Conservation (phyloP, 2,329 filamentous ascomycete genomes). For the Phaeosphaeriaceae sp. region DNA sequence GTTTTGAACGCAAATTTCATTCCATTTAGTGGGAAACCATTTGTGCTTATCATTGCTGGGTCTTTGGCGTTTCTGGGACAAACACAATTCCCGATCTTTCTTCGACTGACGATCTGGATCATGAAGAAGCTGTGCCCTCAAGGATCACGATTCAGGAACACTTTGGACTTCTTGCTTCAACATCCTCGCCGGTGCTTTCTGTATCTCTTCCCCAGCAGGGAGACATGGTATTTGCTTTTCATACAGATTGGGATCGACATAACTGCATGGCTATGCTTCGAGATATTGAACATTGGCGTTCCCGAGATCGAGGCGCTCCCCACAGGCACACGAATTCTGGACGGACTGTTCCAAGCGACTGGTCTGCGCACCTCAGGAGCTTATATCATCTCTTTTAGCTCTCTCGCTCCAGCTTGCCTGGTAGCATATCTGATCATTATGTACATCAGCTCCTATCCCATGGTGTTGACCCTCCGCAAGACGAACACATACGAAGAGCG, state of each 20-base stretch:
- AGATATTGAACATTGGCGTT: conserved; percentile 70
- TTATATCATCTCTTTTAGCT: conserved; percentile 67
- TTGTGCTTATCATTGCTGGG: conserved; percentile 57
- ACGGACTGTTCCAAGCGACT: conserved; percentile 70
- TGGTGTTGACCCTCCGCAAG: conserved; percentile 69
- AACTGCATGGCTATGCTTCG: conserved; percentile 70
- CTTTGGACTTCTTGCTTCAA: conserved; percentile 65
- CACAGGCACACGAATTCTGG: conserved; percentile 62
- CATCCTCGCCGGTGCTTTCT: conserved; percentile 70
- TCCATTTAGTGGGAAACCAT: conserved; percentile 60
- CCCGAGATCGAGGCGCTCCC: conserved; percentile 61
- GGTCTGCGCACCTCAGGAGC: conserved; percentile 70
- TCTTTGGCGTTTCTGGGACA: conserved; percentile 61
- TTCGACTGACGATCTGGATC: conserved; percentile 65
- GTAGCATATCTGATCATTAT: conserved; percentile 70
- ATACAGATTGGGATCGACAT: conserved; percentile 67
- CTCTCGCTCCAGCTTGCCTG: conserved; percentile 63
- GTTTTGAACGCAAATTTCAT: conserved; percentile 66
- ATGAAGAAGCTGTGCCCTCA: conserved; percentile 57
- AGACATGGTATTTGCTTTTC: conserved; percentile 71
- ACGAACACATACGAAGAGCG: conserved; percentile 77
- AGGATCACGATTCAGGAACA: conserved; percentile 50
- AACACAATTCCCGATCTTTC: conserved; percentile 64
- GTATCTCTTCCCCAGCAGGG: conserved; percentile 67
- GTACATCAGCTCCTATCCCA: conserved; percentile 70